Evolutionary conservation across 345 rosid genomes (phyloP), one percentile per base, ranked within the genome.

Genomic region (Populus euphratica): DNA sequence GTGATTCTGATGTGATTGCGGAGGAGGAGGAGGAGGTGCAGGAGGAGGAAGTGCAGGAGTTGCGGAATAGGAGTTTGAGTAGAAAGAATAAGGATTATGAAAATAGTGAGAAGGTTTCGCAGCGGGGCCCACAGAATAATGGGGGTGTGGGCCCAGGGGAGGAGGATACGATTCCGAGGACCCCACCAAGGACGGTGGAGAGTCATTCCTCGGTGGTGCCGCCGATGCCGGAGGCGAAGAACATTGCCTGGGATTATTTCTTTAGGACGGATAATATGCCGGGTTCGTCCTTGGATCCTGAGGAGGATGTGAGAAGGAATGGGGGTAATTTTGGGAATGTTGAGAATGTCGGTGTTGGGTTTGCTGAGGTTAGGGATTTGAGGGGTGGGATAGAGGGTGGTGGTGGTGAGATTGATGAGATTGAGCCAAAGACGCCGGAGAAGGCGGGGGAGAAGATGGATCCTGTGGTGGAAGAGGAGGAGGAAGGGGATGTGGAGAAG

Each of bases 361-460:
- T 67, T 33, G 73, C 44, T 17, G 73, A 50, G 1, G 31, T 68
- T 35, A 39, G 62, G 47, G 74, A 18, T 47, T 38, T 43, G 72
- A 76, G 81, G 70, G 64, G 79, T 67, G 77, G 82, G 9, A 3
- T 52, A 41, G 70, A 44, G 1, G 82, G 84, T 49, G 67, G 44
- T 7, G 79, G 72, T 11, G 78, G 27, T 16, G 65, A 62, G 16
- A 62, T 78, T 21, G 52, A 16, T 36, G 91, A 79, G 44, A 74
- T 78, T 49, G 91, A 88, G 78, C 94, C 86, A 1, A 89, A 84
- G 71, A 89, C 93, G 73, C 93, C 93, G 25, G 91, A 88, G 86
- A 89, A 86, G 81, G 39, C 79, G n/a, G 83, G 44, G 80, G 85
- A 74, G 73, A 65, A 72, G 70, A 77, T 64, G 41, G 81, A 5